Base-by-base conservation (phyloP, 139 green algal genomes). In the Chlamydomonas eustigma region DNA sequence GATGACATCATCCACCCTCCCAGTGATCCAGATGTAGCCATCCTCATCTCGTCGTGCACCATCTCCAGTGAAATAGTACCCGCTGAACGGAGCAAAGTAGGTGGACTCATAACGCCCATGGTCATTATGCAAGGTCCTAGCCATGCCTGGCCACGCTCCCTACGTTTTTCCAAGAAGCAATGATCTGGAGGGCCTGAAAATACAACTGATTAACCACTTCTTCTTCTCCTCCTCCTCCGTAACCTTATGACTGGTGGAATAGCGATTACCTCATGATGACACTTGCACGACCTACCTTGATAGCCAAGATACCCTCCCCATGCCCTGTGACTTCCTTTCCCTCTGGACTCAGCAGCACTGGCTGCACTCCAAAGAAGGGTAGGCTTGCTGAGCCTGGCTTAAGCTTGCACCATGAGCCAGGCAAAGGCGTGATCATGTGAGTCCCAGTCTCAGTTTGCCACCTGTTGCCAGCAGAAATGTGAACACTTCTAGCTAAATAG, bases 1-100 rank as follows among this genome's bases (percentile, higher is more conserved):
- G 81, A 93, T 92, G 32, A 98, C 94, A 76, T 98, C 94, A 79
- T 98, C 94, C 65, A 98, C 94, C 33, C 94, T 85, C n/a, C 89
- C 89, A 51, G 86, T 92, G 72, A 92, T 87, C 86, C 87, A 91
- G 34, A 84, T 85, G 78, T 87, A 89, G 12, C 87, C 86, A 38
- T 91, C 87, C 30, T 63, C 71, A 39, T 87, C 76, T 25, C 72
- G 69, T 24, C 83, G 75, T 67, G 70, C 78, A 35, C 86, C 87
- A 66, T 92, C 88, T 5, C 86, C 86, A 1, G 94, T 92, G 83
- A 98, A 97, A 87, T 97, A 98, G 81, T 95, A 97, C 35, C 94
- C 94, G 86, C 92, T 90, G 83, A 92, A 95, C n/a, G 84, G 77
- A 5, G 75, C 74, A 80, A 99, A 99, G 88, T 99, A 99, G 37